Evolutionary conservation across 106 monocot genomes (phyloP).

Genomic region (Dendrobium chrysotoxum): DNA sequence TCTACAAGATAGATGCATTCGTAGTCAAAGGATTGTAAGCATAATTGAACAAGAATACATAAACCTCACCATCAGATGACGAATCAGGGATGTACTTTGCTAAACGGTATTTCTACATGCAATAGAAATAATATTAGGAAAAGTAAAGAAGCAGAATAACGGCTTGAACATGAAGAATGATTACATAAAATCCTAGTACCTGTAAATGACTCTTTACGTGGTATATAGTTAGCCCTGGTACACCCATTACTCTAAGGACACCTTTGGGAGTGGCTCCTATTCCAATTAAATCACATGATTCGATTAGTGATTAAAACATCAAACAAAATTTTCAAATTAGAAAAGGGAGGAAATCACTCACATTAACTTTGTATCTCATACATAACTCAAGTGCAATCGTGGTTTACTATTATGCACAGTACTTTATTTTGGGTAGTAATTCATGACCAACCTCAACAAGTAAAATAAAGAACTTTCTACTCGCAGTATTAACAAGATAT

Average conservation of each 20-base stretch:
- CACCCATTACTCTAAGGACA: conserved; percentile 80
- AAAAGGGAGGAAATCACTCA: not conserved
- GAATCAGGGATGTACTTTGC: conserved; percentile 76
- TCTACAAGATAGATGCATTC: not conserved
- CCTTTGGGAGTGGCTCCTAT: conserved; percentile 91
- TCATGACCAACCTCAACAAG: not conserved
- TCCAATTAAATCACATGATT: conserved; percentile 4
- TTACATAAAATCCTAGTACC: conserved; percentile 24
- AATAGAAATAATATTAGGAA: conserved; percentile 11
- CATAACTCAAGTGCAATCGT: not conserved
- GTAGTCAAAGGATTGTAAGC: not conserved
- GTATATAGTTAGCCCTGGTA: conserved; percentile 74
- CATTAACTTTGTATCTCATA: not conserved
- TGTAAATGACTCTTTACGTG: conserved; percentile 94
- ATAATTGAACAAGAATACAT: not conserved
- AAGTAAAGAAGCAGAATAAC: not conserved
- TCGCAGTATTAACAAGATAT: not conserved
- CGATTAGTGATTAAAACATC: not conserved
- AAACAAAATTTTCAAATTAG: not conserved
- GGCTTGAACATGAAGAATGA: conserved; percentile 6
- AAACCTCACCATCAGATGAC: conserved; percentile 54
- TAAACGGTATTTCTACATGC: conserved; percentile 74
- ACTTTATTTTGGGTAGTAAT: not conserved
- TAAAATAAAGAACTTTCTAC: not conserved
- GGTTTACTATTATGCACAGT: not conserved